These are phyloP conservation scores for Xylaria sp. DNA, from an alignment of 2,329 filamentous ascomycete species.

Conservation along the genomic window DNA sequence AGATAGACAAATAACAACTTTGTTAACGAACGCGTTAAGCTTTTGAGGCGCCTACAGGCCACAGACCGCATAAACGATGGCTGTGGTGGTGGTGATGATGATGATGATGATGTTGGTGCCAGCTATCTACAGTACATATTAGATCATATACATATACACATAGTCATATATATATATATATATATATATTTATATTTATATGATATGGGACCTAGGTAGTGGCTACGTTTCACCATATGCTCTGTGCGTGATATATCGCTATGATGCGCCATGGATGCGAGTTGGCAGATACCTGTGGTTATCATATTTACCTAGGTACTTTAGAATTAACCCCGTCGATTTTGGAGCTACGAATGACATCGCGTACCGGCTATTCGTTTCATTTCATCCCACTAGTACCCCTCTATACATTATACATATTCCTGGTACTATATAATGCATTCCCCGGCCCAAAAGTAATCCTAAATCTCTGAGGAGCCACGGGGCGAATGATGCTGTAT, in stretches of 20 bases:
- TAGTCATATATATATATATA: too few relatives aligned
- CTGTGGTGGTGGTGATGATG: constrained; percentile 8
- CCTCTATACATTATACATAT: too few relatives aligned
- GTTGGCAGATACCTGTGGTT: background rate
- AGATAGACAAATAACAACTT: background rate
- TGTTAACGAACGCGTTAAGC: background rate
- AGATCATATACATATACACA: too few relatives aligned
- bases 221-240: too few relatives aligned
- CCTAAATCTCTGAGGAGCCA: background rate
- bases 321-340: background rate
- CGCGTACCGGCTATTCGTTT: background rate
- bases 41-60: background rate
- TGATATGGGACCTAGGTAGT: too few relatives aligned
- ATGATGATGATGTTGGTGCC: background rate
- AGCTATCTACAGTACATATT: background rate
- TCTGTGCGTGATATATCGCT: background rate
- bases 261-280: background rate
- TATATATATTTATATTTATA: too few relatives aligned
- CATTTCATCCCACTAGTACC: background rate
- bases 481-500: too few relatives aligned
- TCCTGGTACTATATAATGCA: too few relatives aligned
- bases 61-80: background rate
- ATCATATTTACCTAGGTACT: background rate
- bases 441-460: too few relatives aligned
- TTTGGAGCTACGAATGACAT: constrained; percentile 8